Evolutionary conservation across 805 yeast genomes (phyloP).

Genomic region (Groenewaldozyma salmanticensis): DNA sequence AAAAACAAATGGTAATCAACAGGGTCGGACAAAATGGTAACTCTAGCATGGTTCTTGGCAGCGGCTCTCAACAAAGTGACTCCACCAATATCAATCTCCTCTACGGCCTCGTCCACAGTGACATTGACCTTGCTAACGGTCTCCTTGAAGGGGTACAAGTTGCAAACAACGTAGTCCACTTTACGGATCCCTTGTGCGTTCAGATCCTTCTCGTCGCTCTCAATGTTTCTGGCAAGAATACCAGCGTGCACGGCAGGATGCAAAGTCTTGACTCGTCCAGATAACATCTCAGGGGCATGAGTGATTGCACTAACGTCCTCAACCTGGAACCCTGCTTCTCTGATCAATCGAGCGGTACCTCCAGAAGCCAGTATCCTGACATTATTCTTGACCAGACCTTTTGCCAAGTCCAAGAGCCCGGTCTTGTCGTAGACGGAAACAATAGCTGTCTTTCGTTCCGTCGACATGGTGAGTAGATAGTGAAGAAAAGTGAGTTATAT

Average conservation of each 20-base stretch:
- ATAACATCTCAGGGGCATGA: conserved; percentile 98
- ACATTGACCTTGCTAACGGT: conserved; percentile 93
- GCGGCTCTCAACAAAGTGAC: conserved; percentile 97
- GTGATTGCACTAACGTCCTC: conserved; percentile 93
- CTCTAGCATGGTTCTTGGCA: conserved; percentile 96
- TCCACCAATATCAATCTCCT: conserved; percentile 97
- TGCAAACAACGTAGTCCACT: conserved; percentile 95
- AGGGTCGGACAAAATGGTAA: conserved; percentile 92
- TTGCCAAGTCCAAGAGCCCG: conserved; percentile 90
- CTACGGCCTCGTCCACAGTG: conserved; percentile 94
- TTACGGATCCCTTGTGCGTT: conserved; percentile 84
- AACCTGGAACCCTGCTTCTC: conserved; percentile 97
- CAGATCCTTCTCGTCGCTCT: conserved; percentile 82
- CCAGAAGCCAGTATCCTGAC: conserved; percentile 95
- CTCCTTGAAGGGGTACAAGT: conserved; percentile 96
- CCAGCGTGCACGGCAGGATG: conserved; percentile 98
- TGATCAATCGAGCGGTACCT: conserved; percentile 87
- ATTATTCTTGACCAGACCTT: conserved; percentile 80
- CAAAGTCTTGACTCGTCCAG: conserved; percentile 95
- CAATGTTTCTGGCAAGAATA: conserved; percentile 88
- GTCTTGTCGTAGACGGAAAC: conserved; percentile 96
- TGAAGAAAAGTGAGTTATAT: background rate
- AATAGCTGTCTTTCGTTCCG: conserved; percentile 68
- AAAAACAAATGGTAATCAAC: conserved; percentile 81
- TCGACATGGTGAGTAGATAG: no score